These are phyloP conservation scores for Phaeosphaeriaceae sp. DNA, from an alignment of 2,329 filamentous ascomycete genomes.

Conservation along the genomic window DNA sequence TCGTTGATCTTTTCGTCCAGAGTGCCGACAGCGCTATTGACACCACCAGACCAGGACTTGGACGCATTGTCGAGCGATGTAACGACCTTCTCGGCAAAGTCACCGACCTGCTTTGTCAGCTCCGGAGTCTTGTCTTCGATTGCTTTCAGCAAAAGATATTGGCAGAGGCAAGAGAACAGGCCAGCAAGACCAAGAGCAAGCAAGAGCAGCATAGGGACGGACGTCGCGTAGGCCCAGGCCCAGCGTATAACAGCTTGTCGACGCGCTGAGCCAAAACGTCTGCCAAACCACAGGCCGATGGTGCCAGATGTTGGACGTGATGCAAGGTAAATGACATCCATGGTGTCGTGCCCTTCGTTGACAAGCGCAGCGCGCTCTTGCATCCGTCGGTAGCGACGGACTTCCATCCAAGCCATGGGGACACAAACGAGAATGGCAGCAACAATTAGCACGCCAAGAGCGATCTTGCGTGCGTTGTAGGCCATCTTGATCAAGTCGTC, in stretches of 20 bases:
- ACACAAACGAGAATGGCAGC: slow-evolving; percentile 76
- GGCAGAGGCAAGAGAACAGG: slow-evolving; percentile 81
- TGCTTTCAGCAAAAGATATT: slow-evolving; percentile 76
- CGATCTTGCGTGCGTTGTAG: slow-evolving; percentile 73
- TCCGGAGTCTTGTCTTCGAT: slow-evolving; percentile 79
- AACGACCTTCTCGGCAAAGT: slow-evolving; percentile 81
- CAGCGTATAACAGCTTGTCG: slow-evolving; percentile 79
- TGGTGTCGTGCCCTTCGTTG: slow-evolving; percentile 73
- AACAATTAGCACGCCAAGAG: slow-evolving; percentile 76
- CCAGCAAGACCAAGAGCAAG: slow-evolving; percentile 83
- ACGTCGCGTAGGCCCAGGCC: slow-evolving; percentile 87
- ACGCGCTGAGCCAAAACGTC: slow-evolving; percentile 67
- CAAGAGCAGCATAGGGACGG: slow-evolving; percentile 82
- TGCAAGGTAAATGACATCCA: slow-evolving; percentile 89
- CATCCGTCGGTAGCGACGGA: slow-evolving; percentile 77
- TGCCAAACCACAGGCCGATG: slow-evolving; percentile 73
- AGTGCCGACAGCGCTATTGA: slow-evolving; percentile 73
- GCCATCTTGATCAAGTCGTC: slow-evolving; percentile 70
- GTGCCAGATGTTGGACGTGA: slow-evolving; percentile 79
- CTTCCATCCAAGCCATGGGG: slow-evolving; percentile 82
- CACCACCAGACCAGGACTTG: slow-evolving; percentile 74
- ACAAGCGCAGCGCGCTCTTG: slow-evolving; percentile 73
- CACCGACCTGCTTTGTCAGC: slow-evolving; percentile 75
- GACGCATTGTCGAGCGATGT: slow-evolving; percentile 75
- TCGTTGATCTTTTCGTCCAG: slow-evolving; percentile 78